Percentiles rank a stretch among this genome's conserved stretches.
phyloP scores from a whole-genome alignment of 768 basidiomycete genomes.

The Kwoniella dendrophila region DNA sequence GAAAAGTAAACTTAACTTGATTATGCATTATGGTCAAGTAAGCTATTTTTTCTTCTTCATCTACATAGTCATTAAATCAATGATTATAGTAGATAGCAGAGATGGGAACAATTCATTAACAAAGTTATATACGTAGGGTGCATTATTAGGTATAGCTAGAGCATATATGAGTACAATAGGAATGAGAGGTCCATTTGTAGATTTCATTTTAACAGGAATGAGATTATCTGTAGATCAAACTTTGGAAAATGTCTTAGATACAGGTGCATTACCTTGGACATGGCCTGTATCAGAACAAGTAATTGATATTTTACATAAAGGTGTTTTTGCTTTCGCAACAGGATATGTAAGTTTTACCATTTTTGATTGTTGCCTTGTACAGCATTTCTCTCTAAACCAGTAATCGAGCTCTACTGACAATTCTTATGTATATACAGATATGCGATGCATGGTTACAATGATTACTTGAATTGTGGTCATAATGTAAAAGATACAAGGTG shows the following conservation, averaged over 20 bases:
- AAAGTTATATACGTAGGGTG: too few species aligned
- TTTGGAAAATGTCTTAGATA: constrained; percentile 28
- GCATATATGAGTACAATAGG: constrained; percentile 20
- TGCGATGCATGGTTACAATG: constrained; percentile 10
- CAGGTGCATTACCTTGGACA: constrained; percentile 31
- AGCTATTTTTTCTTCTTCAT: neutral
- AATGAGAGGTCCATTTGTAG: constrained; percentile 20
- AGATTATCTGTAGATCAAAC: constrained; percentile 27
- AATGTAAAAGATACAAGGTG: neutral
- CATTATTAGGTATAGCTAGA: constrained; percentile 19
- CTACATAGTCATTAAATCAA: too few species aligned
- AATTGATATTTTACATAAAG: constrained; percentile 30
- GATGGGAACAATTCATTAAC: too few species aligned
- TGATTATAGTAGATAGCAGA: too few species aligned
- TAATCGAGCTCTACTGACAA: neutral
- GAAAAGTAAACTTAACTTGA: constrained; percentile 20
- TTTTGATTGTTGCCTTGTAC: neutral
- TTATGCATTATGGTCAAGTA: constrained; percentile 33
- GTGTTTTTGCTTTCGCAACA: constrained; percentile 29
- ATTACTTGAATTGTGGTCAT: neutral
- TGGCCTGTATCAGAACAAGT: constrained; percentile 31
- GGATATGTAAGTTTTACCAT: constrained; percentile 24
- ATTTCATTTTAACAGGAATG: constrained; percentile 26
- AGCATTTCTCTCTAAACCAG: neutral
- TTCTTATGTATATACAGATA: neutral